Evolutionary conservation across 345 rosid species (phyloP).

Genomic region (Brassica napus): DNA sequence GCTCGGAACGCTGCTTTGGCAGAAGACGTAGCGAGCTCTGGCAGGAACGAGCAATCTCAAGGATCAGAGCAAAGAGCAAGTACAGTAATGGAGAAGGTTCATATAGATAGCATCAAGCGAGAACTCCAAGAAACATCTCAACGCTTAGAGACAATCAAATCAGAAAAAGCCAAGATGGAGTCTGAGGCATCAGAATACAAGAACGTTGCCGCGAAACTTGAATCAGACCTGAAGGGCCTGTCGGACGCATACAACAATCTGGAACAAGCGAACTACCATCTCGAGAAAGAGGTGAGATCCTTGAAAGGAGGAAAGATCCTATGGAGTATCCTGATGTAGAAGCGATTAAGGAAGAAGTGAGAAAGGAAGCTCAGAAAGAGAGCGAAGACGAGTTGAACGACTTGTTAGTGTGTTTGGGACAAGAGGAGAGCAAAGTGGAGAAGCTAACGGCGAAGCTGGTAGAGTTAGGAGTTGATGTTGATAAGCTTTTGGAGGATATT

Average conservation of each 20-base stretch:
- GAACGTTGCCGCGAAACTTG: constrained; percentile 71
- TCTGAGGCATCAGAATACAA: constrained; percentile 66
- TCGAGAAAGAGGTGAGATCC: constrained; percentile 76
- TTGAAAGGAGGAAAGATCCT: constrained; percentile 52
- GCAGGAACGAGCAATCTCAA: constrained; percentile 56
- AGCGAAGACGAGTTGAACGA: constrained; percentile 92
- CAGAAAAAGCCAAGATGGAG: constrained; percentile 68
- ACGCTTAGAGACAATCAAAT: constrained; percentile 65
- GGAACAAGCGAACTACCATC: constrained; percentile 73
- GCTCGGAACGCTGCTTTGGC: constrained; percentile 85
- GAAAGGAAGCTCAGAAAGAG: constrained; percentile 96
- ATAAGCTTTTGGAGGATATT: constrained; percentile 78
- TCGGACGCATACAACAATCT: constrained; percentile 92
- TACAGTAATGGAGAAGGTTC: constrained; percentile 64
- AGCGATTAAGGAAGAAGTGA: constrained; percentile 72
- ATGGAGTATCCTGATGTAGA: constrained; percentile 51
- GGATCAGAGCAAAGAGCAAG: constrained; percentile 55
- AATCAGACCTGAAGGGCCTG: constrained; percentile 79
- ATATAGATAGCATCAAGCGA: constrained; percentile 64
- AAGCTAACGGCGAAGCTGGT: constrained; percentile 65
- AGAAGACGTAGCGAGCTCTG: constrained; percentile 73
- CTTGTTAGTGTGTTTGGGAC: constrained; percentile 95
- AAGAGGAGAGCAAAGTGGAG: constrained; percentile 96
- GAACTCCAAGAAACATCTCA: constrained; percentile 85
- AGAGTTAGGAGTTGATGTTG: constrained; percentile 88